Conservation (phyloP, 2,329 filamentous ascomycete genomes). For the Ophidiomyces ophidiicola region DNA sequence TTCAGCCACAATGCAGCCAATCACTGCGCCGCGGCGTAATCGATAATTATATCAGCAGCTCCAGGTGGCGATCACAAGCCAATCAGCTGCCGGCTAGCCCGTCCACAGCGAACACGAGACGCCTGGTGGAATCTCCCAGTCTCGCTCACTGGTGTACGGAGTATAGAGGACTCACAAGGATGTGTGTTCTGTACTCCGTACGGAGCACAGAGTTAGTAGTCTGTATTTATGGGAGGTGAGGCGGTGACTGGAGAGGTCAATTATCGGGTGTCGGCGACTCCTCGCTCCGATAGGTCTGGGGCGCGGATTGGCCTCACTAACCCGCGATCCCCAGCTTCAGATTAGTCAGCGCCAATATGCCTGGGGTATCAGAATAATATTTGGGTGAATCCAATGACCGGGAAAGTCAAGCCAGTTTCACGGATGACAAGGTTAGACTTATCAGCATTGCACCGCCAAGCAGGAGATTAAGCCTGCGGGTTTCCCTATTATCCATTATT, state of each 20-base stretch:
- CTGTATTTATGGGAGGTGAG: too few relatives aligned
- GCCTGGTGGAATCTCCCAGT: too few relatives aligned
- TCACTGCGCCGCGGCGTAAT: background rate
- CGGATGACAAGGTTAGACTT: conserved; percentile 6
- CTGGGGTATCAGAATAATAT: background rate
- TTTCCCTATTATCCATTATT: too few relatives aligned
- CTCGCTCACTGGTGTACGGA: too few relatives aligned
- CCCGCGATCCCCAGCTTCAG: too few relatives aligned
- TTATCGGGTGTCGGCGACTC: background rate
- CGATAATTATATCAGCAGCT: too few relatives aligned
- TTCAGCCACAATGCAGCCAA: background rate
- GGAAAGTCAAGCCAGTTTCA: background rate
- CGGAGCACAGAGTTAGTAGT: too few relatives aligned
- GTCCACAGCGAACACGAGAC: conserved; percentile 3
- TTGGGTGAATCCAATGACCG: background rate
- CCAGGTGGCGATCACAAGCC: background rate
- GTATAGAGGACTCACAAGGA: too few relatives aligned
- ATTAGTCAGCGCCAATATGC: background rate
- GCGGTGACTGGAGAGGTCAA: background rate
- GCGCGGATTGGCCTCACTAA: too few relatives aligned
- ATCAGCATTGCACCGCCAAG: too few relatives aligned
- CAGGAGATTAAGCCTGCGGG: too few relatives aligned
- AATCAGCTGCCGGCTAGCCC: background rate
- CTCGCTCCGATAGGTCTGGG: background rate
- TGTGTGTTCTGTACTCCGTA: too few relatives aligned